Conservation (phyloP, 345 rosid genomes). For the Linum tenue region DNA sequence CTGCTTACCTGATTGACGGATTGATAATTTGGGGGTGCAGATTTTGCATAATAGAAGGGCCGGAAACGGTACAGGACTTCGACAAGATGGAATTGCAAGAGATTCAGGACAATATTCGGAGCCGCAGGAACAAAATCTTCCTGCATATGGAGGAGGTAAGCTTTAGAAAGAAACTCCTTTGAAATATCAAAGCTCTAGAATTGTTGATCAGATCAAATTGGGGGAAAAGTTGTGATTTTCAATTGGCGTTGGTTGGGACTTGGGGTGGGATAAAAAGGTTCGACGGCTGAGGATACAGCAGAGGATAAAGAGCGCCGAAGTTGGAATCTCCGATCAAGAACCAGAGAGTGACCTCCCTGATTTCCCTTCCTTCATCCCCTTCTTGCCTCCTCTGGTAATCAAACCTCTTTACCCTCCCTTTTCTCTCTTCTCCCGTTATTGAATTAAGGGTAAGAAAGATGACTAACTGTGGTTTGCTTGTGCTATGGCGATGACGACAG, state of each 20-base stretch:
- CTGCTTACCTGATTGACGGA: not conserved
- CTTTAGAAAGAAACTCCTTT: not conserved
- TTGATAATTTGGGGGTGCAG: slow-evolving; percentile 31
- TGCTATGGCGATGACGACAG: slow-evolving; percentile 26
- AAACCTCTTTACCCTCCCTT: not conserved
- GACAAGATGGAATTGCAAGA: slow-evolving; percentile 82
- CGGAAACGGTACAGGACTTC: slow-evolving; percentile 89
- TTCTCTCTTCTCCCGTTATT: not conserved
- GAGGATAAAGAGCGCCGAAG: slow-evolving; percentile 65
- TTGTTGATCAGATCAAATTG: not conserved
- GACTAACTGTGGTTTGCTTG: not conserved
- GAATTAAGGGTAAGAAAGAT: not conserved
- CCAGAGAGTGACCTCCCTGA: slow-evolving; percentile 75
- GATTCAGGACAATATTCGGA: slow-evolving; percentile 86
- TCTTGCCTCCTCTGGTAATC: slow-evolving; percentile 87
- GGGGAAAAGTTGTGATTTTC: not conserved
- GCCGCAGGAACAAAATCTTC: slow-evolving; percentile 89
- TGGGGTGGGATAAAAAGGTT: slow-evolving; percentile 29
- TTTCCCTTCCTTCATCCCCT: slow-evolving; percentile 94
- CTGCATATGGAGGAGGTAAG: slow-evolving; percentile 94
- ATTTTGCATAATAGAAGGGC: slow-evolving; percentile 97
- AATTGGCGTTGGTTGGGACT: not conserved
- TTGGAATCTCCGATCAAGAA: slow-evolving; percentile 43
- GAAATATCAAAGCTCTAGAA: not conserved
- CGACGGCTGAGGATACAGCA: slow-evolving; percentile 92